phyloP scores from a whole-genome alignment of 352 stramenopile genomes.

The Hyaloperonospora brassicae region DNA sequence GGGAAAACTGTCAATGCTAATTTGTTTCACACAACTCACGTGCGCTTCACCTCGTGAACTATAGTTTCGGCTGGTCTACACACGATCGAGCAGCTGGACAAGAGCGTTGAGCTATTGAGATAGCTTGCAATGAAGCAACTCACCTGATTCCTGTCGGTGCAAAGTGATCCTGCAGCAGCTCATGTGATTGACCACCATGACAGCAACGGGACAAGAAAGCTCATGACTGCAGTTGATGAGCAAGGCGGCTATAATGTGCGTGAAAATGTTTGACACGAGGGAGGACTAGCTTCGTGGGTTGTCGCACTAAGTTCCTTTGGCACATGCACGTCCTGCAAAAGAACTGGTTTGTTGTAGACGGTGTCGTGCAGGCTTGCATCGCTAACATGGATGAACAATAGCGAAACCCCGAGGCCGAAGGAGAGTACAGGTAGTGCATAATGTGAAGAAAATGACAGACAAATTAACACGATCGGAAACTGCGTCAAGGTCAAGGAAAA shows the following conservation, averaged over 20 bases:
- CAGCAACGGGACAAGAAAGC: slow-evolving; percentile 9
- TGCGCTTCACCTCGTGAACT: slow-evolving; percentile 6
- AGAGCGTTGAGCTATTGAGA: too few relatives aligned
- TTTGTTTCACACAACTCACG: slow-evolving; percentile 2
- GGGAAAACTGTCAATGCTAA: slow-evolving; percentile 8
- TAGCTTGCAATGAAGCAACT: not conserved
- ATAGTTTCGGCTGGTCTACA: slow-evolving; percentile 3
- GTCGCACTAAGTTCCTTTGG: slow-evolving; percentile 1
- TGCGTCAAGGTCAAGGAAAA: too few relatives aligned
- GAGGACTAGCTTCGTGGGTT: slow-evolving; percentile 10
- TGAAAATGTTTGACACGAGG: slow-evolving; percentile 15
- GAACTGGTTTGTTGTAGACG: slow-evolving; percentile 11
- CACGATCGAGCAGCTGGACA: too few relatives aligned
- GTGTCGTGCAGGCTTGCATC: not conserved
- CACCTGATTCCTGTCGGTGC: not conserved
- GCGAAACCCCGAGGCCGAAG: slow-evolving; percentile 3
- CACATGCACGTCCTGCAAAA: slow-evolving; percentile 3
- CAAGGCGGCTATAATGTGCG: slow-evolving; percentile 23
- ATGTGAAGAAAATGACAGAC: slow-evolving; percentile 9
- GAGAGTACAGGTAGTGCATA: slow-evolving; percentile 12
- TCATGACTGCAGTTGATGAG: slow-evolving; percentile 19
- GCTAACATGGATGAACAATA: not conserved
- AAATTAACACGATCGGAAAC: slow-evolving; percentile 8
- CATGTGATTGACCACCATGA: slow-evolving; percentile 7
- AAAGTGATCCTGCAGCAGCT: slow-evolving; percentile 1